A percentile compares a stretch with the other conserved stretches of the same genome.
Conservation (phyloP, 2,329 filamentous ascomycete species). For the Neopestalotiopsis clavispora region DNA sequence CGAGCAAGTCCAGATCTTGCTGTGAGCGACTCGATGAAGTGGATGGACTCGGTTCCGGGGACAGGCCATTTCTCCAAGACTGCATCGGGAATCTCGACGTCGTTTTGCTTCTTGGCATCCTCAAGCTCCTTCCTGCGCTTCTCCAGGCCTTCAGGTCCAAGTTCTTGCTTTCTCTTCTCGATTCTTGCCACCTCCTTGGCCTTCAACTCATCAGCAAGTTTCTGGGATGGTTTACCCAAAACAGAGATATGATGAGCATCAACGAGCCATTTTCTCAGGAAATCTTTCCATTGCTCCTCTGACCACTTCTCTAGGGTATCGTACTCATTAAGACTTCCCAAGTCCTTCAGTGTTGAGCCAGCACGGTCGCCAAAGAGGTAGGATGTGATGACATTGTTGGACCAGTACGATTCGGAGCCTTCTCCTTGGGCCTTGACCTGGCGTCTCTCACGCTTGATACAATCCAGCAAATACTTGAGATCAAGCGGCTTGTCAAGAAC, state of each 20-base stretch:
- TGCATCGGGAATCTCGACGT: conserved; percentile 80
- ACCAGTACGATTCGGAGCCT: conserved; percentile 79
- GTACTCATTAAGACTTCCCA: conserved; percentile 62
- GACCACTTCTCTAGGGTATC: conserved; percentile 79
- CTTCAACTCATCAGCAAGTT: conserved; percentile 82
- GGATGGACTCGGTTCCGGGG: conserved; percentile 86
- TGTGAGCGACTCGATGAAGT: conserved; percentile 88
- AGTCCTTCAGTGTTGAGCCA: conserved; percentile 72
- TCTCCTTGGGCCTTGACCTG: conserved; percentile 86
- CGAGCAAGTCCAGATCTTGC: conserved; percentile 82
- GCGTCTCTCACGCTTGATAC: conserved; percentile 79
- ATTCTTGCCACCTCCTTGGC: conserved; percentile 79
- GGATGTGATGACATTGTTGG: conserved; percentile 85
- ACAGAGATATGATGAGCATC: conserved; percentile 88
- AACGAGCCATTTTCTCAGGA: conserved; percentile 81
- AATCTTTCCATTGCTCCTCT: conserved; percentile 82
- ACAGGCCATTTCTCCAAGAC: conserved; percentile 84
- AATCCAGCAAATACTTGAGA: conserved; percentile 88
- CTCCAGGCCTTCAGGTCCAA: conserved; percentile 83
- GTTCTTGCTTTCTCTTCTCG: conserved; percentile 74
- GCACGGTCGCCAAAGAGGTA: conserved; percentile 89
- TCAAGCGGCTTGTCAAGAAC: conserved; percentile 82
- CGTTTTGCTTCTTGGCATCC: conserved; percentile 85
- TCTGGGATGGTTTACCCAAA: conserved; percentile 82
- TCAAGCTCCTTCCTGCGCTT: conserved; percentile 77